These are phyloP conservation scores for Lodderomyces orthopsilosis DNA, from an alignment of 1,139 yeast genomes.

Conservation along the genomic window DNA sequence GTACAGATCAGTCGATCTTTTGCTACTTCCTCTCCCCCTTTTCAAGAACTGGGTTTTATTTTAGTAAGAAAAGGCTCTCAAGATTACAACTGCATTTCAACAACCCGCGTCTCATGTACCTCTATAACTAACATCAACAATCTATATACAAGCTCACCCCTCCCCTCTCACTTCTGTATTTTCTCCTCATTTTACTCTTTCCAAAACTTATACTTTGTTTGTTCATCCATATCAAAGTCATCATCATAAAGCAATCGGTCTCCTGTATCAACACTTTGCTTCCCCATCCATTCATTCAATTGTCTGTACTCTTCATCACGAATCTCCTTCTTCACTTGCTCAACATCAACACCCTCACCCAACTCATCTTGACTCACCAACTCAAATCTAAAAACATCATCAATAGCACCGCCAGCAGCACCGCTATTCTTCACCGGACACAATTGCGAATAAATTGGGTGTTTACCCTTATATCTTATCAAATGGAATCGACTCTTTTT, in stretches of 20 bases:
- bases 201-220: slow-evolving; percentile 19
- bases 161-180: too few relatives aligned
- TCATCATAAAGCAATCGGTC: slow-evolving; percentile 12
- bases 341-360: neutral
- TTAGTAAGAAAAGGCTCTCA: too few relatives aligned
- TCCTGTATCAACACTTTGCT: neutral
- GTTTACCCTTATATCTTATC: slow-evolving; percentile 22
- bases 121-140: too few relatives aligned
- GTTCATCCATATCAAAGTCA: slow-evolving; percentile 12
- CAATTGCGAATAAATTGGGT: slow-evolving; percentile 26
- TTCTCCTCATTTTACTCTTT: slow-evolving; percentile 6
- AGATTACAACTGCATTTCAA: too few relatives aligned
- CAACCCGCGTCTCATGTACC: too few relatives aligned
- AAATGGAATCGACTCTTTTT: slow-evolving; percentile 27
- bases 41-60: too few relatives aligned
- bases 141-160: too few relatives aligned
- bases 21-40: too few relatives aligned
- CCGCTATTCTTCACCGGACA: slow-evolving; percentile 12
- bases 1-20: too few relatives aligned
- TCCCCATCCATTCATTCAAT: slow-evolving; percentile 3
- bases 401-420: neutral
- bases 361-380: neutral
- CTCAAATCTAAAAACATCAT: too few relatives aligned
- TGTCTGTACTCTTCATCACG: slow-evolving; percentile 5
- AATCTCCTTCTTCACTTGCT: neutral